Evolutionary conservation across 148 eudicot species (phyloP), one percentile per base, ranked within the genome.

Genomic region (Drosera capensis): DNA sequence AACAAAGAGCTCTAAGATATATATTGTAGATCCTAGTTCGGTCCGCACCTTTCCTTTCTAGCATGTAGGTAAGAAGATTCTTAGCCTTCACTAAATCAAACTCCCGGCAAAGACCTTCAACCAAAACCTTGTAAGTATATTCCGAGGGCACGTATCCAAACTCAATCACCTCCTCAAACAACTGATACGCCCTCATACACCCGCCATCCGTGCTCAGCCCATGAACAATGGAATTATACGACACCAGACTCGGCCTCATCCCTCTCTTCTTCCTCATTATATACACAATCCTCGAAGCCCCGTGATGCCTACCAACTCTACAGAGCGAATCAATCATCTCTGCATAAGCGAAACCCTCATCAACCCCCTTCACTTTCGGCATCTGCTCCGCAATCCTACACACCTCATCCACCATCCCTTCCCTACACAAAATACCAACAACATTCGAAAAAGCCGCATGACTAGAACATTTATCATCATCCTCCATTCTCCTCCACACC

Each of bases 101-200:
- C 34, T 63, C 79, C 28, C 45, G 59, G 60, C 97, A 88, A 26
- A 88, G 87, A 62, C 79, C 62, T 62, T 83, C 92, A 7, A 78
- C 57, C 66, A 88, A 70, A 40, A 75, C 38, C 40, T 51, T 75
- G 47, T 66, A 88, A 20, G 97, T 83, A 53, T 45, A 71, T 43
- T 80, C 94, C 14, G 96, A 83, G 19, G 94, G 97, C 42, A 40
- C 43, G 66, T 80, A 88, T 14, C 81, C 78, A 46, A 77, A 71
- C 12, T 56, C 42, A 40, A 56, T 58, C 47, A 94, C 97, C 62
- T 84, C 81, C 70, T 80, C 80, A 60, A 83, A 65, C 58, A 88
- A 60, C 51, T 88, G 97, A 52, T 66, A 88, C 30, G 94, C 97
- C 71, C 97, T 78, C 72, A 83, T 77, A 71, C 67, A 80, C 29